These are phyloP conservation scores for Selaginella tamariscina DNA, from an alignment of 75 land plant species.

Conservation along the genomic window DNA sequence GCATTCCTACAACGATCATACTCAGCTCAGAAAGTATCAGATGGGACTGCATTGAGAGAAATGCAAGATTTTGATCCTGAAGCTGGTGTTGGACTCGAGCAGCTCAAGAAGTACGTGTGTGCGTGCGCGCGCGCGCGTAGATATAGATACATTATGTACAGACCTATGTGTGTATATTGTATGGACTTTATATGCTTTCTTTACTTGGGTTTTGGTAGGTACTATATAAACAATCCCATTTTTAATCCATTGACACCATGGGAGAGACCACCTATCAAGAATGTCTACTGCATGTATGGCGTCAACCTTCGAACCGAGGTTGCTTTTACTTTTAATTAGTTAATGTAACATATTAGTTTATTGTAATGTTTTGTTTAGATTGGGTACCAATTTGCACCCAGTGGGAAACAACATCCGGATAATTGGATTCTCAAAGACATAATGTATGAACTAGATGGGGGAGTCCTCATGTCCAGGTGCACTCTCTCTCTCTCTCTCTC, in stretches of 20 bases:
- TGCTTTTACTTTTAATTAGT: neutral
- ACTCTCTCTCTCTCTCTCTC: too few species aligned
- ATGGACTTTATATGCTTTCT: too few species aligned
- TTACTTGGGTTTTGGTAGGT: slow-evolving; percentile 54
- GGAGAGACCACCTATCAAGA: slow-evolving; percentile 92
- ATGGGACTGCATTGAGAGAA: slow-evolving; percentile 77
- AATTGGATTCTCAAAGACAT: slow-evolving; percentile 96
- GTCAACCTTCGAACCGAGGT: slow-evolving; percentile 90
- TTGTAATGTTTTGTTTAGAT: slow-evolving; percentile 35
- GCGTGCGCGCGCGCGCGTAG: too few species aligned
- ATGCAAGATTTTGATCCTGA: slow-evolving; percentile 67
- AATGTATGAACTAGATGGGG: slow-evolving; percentile 79
- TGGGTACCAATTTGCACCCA: slow-evolving; percentile 92
- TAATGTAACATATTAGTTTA: slow-evolving; percentile 6
- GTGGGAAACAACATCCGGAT: slow-evolving; percentile 97
- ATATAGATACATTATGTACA: too few species aligned
- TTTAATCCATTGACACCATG: slow-evolving; percentile 96
- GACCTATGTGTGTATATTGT: too few species aligned
- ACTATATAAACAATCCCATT: slow-evolving; percentile 77
- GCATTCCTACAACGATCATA: slow-evolving; percentile 60
- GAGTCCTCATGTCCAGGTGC: slow-evolving; percentile 36
- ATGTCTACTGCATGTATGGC: slow-evolving; percentile 89
- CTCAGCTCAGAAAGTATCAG: slow-evolving; percentile 76
- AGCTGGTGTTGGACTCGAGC: slow-evolving; percentile 41
- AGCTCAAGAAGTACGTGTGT: slow-evolving; percentile 43